Conservation (phyloP, 2,329 filamentous ascomycete genomes). For the Helotiales sp. region DNA sequence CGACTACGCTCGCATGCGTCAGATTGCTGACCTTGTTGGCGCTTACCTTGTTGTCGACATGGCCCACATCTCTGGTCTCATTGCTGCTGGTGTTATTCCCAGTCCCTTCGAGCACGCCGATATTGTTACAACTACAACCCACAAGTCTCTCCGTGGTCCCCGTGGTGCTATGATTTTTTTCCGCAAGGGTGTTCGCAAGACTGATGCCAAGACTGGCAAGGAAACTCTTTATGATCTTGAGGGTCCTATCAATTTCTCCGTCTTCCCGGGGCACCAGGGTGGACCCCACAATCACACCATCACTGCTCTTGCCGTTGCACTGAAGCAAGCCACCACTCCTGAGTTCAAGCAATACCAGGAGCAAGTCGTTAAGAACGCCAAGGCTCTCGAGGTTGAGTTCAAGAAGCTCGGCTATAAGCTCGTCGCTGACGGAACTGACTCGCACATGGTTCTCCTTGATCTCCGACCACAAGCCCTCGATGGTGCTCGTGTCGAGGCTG, state of each 20-base stretch:
- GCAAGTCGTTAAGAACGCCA: conserved; percentile 89
- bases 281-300: conserved; percentile 99
- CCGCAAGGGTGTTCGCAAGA: conserved; percentile 91
- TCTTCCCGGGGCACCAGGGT: conserved; percentile 98
- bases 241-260: conserved; percentile 95
- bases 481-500: conserved; percentile 91
- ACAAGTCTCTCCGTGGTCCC: conserved; percentile 97
- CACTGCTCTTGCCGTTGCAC: conserved; percentile 89
- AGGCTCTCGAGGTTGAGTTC: conserved; percentile 81
- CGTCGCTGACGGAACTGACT: conserved; percentile 93
- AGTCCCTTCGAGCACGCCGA: conserved; percentile 92
- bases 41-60: conserved; percentile 97
- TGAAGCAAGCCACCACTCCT: conserved; percentile 87
- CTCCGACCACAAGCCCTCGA: conserved; percentile 85
- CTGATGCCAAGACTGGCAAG: conserved; percentile 88
- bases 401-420: conserved; percentile 91
- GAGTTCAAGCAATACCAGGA: conserved; percentile 96
- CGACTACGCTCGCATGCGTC: conserved; percentile 93
- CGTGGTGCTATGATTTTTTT: conserved; percentile 99
- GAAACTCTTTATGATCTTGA: conserved; percentile 91
- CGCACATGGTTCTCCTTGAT: conserved; percentile 95
- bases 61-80: conserved; percentile 96
- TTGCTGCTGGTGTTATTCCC: conserved; percentile 89
- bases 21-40: conserved; percentile 90
- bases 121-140: conserved; percentile 96